Evolutionary conservation across 306 rosid species (phyloP), one percentile per base, ranked within the genome.

Genomic region (Ziziphus jujuba): DNA sequence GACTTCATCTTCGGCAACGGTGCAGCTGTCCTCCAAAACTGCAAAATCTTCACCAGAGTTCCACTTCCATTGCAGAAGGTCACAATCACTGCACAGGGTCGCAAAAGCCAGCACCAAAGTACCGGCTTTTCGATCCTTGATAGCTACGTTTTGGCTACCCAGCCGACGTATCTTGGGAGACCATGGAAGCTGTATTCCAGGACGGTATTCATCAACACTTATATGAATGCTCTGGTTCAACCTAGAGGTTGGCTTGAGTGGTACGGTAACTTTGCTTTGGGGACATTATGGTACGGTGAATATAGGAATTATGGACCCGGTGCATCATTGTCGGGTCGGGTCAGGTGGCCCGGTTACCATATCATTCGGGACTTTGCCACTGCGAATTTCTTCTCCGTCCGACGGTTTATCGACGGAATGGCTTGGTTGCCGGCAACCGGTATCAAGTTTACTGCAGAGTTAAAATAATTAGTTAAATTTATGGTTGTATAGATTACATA

Each of bases 1-100:
- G 97, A 91, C 78, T 91, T 85, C 84, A 88, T 91, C 23, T 91
- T 91, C 47, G 97, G 97, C 50, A 91, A 91, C 8, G 95, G 95
- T 0, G 97, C 97, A 0, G 95, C 92, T 0, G 92, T 91, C 7
- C 58, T 91, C 12, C 97, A 88, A 64, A 82, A 81, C 25, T 91
- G 97, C 84, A 88, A 81, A 71, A 77, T 91, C 63, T 91, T 67
- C 92, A 86, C 95, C 0, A 36, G 97, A 28, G 90, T 78, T 8
- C 97, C 97, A 0, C 89, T 91, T 2, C 87, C 95, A 0, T 57
- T 75, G 3, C 97, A 91, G 25, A 91, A 91, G 68, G 91, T 91
- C 9, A 88, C 97, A 10, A 79, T 91, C 71, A 84, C 97, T 0
- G 97, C 97, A 11, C 97, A 91, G 22, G 97, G 97, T 0, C 70